Evolutionary conservation across 2,329 filamentous ascomycete genomes (phyloP), one percentile per base, ranked within the genome.

Genomic region (Cladophialophora immunda): DNA sequence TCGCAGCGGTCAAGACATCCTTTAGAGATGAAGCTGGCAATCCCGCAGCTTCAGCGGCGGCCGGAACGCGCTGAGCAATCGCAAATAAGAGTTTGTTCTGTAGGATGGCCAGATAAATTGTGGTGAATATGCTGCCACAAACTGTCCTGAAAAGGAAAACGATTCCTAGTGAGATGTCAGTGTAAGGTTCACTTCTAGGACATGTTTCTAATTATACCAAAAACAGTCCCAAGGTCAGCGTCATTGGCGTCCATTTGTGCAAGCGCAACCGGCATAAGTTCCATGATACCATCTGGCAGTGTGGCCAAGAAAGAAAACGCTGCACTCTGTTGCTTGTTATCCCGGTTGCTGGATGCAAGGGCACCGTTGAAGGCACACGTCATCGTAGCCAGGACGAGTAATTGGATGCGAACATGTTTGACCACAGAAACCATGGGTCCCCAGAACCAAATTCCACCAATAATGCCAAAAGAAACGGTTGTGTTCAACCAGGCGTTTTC

Each of bases 361-460:
- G 47, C 38, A 11, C 15, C 54, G 53, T 27, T 17, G n/a, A 65
- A 47, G 27, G 41, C n/a, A 4, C n/a, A 4, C 22, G 50, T 71
- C 3, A 71, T 66, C 0, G 73, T 36, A 41, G 71, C 61, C 29
- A 56, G 27, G 8, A 56, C 27, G 13, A 56, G 7, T n/a, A 34
- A 7, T 50, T 73, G 72, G 6, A 11, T 66, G 8, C 68, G 59
- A 55, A 73, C 63, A 56, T 67, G 72, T 29, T 71, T 72, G 69
- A 77, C 54, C 63, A 75, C 64, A 70, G 69, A 50, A 72, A 74
- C 73, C 4, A 75, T 53, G 29, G 73, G 63, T 41, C 74, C 74
- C 38, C 74, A 67, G 41, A 75, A 63, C 32, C 71, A 59, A 56
- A 79, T 77, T 41, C 75, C 76, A 19, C 73, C 72, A n/a, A n/a